Conservation (phyloP, 1,139 yeast species). For the Yamadazyma mexicana region DNA sequence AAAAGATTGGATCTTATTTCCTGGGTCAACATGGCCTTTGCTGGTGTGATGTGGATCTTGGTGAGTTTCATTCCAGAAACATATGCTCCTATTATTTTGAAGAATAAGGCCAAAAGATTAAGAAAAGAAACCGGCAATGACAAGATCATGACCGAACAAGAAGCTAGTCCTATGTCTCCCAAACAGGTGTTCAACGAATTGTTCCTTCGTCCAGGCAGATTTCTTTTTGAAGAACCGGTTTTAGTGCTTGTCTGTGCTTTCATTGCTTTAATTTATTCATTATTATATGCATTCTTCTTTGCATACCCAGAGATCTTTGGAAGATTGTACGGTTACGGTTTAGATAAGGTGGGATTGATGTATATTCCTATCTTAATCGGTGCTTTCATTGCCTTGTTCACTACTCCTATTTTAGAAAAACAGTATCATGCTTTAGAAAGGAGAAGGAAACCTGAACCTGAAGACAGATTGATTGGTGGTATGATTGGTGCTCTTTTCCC, state of each 20-base stretch:
- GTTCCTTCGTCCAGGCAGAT: constrained; percentile 72
- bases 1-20: constrained; percentile 67
- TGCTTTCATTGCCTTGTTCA: constrained; percentile 66
- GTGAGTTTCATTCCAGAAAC: constrained; percentile 77
- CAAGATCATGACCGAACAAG: constrained; percentile 90
- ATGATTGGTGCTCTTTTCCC: constrained; percentile 91
- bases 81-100: constrained; percentile 83
- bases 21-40: constrained; percentile 92
- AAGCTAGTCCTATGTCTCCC: constrained; percentile 69
- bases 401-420: constrained; percentile 73
- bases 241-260: constrained; percentile 78
- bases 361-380: constrained; percentile 87
- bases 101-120: constrained; percentile 64
- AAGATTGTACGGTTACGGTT: constrained; percentile 64
- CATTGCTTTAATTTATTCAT: constrained; percentile 83
- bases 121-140: constrained; percentile 80
- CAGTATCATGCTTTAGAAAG: constrained; percentile 53
- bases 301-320: constrained; percentile 79
- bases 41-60: constrained; percentile 76
- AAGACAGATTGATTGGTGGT: constrained; percentile 84
- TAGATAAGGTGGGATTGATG: constrained; percentile 76
- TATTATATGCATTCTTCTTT: constrained; percentile 88
- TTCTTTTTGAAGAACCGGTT: constrained; percentile 79
- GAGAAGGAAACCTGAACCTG: constrained; percentile 73
- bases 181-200: constrained; percentile 66